A percentile compares a stretch with the other conserved stretches of the same genome.
Evolutionary conservation across 1,284 basidiomycete species (phyloP).

Genomic region (Malassezia sympodialis): DNA sequence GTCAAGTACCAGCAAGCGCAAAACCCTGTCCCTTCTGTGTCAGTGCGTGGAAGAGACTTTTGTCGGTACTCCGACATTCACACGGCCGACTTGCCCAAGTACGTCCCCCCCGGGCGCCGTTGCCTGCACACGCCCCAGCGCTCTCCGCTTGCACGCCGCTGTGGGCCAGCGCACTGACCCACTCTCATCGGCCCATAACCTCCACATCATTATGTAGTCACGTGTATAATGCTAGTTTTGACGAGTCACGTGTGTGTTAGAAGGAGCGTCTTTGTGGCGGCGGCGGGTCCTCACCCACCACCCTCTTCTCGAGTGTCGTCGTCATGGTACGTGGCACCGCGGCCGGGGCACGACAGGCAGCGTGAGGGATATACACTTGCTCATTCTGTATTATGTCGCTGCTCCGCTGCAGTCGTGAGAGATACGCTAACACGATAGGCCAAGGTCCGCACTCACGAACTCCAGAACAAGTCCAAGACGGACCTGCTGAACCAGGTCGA

Average conservation of each 20-base stretch:
- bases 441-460: slow-evolving; percentile 88
- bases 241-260: slow-evolving; percentile 1
- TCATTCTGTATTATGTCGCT: background rate
- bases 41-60: background rate
- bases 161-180: background rate
- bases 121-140: background rate
- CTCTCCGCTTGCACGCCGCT: background rate
- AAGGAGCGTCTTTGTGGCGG: background rate
- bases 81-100: background rate
- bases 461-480: slow-evolving; percentile 96
- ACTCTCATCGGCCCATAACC: background rate
- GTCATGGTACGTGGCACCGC: slow-evolving; percentile 17
- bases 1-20: background rate
- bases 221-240: slow-evolving; percentile 6
- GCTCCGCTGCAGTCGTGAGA: background rate
- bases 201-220: background rate
- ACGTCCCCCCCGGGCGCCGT: background rate
- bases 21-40: background rate
- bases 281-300: slow-evolving; percentile 3
- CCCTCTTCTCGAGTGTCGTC: slow-evolving; percentile 8
- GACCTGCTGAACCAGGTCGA: slow-evolving; percentile 89
- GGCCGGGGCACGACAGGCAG: background rate
- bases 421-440: slow-evolving; percentile 21
- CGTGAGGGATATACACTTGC: background rate
- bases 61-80: background rate